Evolutionary conservation across 306 rosid genomes (phyloP), one percentile per base, ranked within the genome.

Genomic region (Prunus fruticosa): DNA sequence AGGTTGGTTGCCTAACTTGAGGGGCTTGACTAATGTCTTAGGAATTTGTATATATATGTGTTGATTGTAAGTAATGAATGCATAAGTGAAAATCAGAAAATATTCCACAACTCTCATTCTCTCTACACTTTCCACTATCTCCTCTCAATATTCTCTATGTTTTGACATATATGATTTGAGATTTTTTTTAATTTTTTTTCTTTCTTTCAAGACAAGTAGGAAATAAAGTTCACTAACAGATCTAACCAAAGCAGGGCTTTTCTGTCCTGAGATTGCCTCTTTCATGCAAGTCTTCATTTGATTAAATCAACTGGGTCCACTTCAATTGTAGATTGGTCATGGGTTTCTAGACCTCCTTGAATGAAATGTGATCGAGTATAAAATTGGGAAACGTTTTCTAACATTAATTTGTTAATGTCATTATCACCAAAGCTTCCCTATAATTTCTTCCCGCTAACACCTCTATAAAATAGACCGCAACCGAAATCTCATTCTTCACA

Each of bases 401-500:
- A 30, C 53, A 67, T 16, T 14, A 14, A 13, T 61, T 61, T 25
- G n/a, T 61, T 32, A 61, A 61, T 32, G 5, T 67, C 56, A 13
- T 11, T 65, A 30, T 57, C 67, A 50, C 25, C 61, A 58, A 46
- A 69, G 16, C 76, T 47, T 62, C 23, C 15, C 12, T 3, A 4
- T 45, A 51, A 30, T 3, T 70, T 70, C 25, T n/a, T 60, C 65
- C 30, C 23, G 14, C 50, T 11, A 12, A 6, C 41, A 18, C 49
- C 82, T 71, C 82, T 71, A 78, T 78, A 78, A 57, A 78, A 64
- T 50, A 18, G 32, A 18, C 58, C 76, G 23, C 71, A 16, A 62
- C 25, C 23, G 6, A 34, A 23, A 49, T 51, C 76, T 62, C 28
- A 30, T 12, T 46, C 60, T 43, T 56, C 67, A n/a, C 71, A 61